Evolutionary conservation across 1,284 basidiomycete genomes (phyloP), one percentile per base, ranked within the genome.

Genomic region (Phellopilus nigrolimitatus): DNA sequence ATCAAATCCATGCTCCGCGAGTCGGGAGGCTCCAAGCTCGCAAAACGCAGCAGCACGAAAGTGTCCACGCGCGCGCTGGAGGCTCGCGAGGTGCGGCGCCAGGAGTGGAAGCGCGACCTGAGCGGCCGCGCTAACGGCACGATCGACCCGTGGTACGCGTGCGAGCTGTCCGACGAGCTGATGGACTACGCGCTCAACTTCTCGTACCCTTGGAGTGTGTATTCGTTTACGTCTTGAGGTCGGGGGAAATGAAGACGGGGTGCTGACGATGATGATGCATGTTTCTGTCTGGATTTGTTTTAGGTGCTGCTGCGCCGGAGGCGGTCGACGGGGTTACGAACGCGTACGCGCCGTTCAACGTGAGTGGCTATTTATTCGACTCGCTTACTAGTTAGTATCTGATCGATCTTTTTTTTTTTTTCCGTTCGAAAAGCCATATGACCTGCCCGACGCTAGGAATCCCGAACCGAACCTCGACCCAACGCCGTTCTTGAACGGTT

Each of bases 131-230:
- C 71, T 3, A 76, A 74, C 53, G 77, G 72, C 17, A 75, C 73
- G 0, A 69, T 83, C 46, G 75, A 82, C 58, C 65, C 76, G 28
- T 80, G 74, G 70, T 83, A 83, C 53, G 79, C 78, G 10, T 84
- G 81, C 62, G 67, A 76, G 50, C 56, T 82, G 6, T 66, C 73
- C 24, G 69, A 75, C 38, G 72, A 77, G 61, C 71, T 79, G 59
- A 56, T 79, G 30, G 80, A 82, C 60, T 83, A 82, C 56, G 78
- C 79, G 15, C 45, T 76, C 54, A 83, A 84, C 59, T 82, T 69
- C 59, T 79, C 74, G 1, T 79, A 72, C 58, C 84, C 84, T 1
- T 86, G 82, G 82, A 78, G 81, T 84, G 63, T 51, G 79, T 67
- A 5, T 17, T 31, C n/a, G 24, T 45, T 24, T 13, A 47, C n/a